Evolutionary conservation across 2,329 filamentous ascomycete genomes (phyloP).

Genomic region (Teratosphaeria epicoccoides): DNA sequence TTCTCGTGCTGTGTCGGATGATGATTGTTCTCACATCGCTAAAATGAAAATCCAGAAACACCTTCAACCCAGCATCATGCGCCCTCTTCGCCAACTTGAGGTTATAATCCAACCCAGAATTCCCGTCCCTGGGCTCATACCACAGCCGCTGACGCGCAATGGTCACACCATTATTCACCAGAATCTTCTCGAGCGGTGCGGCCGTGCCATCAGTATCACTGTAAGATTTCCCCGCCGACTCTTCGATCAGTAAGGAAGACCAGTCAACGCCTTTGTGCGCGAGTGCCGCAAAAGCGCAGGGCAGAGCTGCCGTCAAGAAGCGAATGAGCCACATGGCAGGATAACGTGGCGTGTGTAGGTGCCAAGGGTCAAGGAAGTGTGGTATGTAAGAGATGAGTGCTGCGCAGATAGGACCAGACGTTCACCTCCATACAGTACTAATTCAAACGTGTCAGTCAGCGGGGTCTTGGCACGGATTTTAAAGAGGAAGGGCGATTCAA

Average conservation of each 20-base stretch:
- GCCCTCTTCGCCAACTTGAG: constrained; percentile 26
- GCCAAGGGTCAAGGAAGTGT: too few relatives aligned
- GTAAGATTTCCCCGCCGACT: constrained; percentile 26
- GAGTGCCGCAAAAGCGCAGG: constrained; percentile 8
- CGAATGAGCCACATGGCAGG: too few relatives aligned
- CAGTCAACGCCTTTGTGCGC: constrained; percentile 30
- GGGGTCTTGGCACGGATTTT: too few relatives aligned
- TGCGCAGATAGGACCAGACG: too few relatives aligned
- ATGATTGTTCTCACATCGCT: constrained; percentile 11
- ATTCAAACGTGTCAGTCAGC: too few relatives aligned
- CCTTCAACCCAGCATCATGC: constrained; percentile 18
- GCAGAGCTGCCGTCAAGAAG: too few relatives aligned
- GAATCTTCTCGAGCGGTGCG: constrained; percentile 17
- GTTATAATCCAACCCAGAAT: constrained; percentile 25
- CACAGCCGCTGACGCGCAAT: constrained; percentile 22
- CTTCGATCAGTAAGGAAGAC: constrained; percentile 26
- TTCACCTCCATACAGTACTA: too few relatives aligned
- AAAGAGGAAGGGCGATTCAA: too few relatives aligned
- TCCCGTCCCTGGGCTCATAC: constrained; percentile 20
- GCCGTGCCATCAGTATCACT: constrained; percentile 22
- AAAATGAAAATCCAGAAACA: constrained; percentile 29
- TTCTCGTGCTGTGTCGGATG: not conserved
- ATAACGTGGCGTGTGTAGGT: too few relatives aligned
- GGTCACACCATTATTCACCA: constrained; percentile 15
- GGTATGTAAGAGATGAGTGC: too few relatives aligned